These are phyloP conservation scores for Phaseolus lunatus DNA, from an alignment of 306 rosid species.

Conservation along the genomic window DNA sequence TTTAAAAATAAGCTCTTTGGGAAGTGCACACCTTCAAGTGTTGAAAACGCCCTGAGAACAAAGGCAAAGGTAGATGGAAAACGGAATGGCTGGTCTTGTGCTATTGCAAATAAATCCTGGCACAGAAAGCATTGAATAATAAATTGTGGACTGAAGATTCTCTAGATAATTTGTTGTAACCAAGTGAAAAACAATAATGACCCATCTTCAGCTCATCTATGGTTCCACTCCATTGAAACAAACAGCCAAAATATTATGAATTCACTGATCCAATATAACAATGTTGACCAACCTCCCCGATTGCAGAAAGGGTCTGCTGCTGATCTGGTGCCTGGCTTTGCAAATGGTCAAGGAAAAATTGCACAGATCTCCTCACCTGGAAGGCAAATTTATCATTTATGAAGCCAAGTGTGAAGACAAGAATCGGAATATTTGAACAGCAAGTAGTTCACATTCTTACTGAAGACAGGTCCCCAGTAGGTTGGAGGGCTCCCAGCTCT, in stretches of 20 bases:
- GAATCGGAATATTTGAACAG: neutral
- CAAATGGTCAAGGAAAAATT: constrained; percentile 74
- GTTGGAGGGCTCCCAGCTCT: constrained; percentile 86
- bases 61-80: constrained; percentile 89
- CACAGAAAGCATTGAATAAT: constrained; percentile 23
- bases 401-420: neutral
- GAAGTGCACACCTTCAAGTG: constrained; percentile 68
- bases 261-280: neutral
- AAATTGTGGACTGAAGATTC: neutral
- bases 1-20: neutral
- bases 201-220: constrained; percentile 15
- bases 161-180: constrained; percentile 1
- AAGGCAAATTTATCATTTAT: constrained; percentile 10
- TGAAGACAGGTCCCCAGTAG: constrained; percentile 78
- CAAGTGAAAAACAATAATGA: constrained; percentile 13
- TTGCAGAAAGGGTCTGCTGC: constrained; percentile 73
- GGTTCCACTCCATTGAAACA: neutral
- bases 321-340: constrained; percentile 75
- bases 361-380: constrained; percentile 87
- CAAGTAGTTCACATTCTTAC: constrained; percentile 43
- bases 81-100: constrained; percentile 88
- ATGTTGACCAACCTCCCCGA: constrained; percentile 72
- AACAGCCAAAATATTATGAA: constrained; percentile 14
- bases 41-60: constrained; percentile 84
- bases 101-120: constrained; percentile 87